Evolutionary conservation across 139 green algal genomes (phyloP).

Genomic region (Mychonastes homosphaera): DNA sequence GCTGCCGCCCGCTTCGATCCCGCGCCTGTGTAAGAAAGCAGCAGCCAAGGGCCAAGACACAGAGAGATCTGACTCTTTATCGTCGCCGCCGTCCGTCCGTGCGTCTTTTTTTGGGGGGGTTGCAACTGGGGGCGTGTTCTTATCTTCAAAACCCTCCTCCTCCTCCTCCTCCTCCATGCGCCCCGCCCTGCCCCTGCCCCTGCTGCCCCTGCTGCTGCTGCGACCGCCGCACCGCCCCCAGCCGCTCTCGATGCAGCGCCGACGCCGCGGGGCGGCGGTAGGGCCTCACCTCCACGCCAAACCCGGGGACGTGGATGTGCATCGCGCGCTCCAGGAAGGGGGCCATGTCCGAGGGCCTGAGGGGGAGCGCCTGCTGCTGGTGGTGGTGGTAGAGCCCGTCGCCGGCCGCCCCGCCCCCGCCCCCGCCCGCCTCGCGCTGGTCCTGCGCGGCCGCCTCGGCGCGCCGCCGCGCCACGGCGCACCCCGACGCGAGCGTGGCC

Average conservation of each 20-base stretch:
- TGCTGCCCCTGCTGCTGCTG: slow-evolving; percentile 11
- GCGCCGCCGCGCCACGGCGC: too few relatives aligned
- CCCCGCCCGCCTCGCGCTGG: too few relatives aligned
- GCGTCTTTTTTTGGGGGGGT: too few relatives aligned
- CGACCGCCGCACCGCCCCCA: slow-evolving; percentile 27
- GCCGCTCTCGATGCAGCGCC: slow-evolving; percentile 28
- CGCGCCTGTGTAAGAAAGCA: too few relatives aligned
- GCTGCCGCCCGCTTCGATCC: too few relatives aligned
- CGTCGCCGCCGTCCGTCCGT: too few relatives aligned
- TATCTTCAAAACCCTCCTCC: background rate
- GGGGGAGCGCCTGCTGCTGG: background rate
- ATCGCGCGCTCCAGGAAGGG: slow-evolving; percentile 17
- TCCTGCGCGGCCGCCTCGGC: too few relatives aligned
- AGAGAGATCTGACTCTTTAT: too few relatives aligned
- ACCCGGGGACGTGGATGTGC: slow-evolving; percentile 38
- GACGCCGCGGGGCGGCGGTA: slow-evolving; percentile 29
- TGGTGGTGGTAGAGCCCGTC: too few relatives aligned
- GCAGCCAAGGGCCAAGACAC: too few relatives aligned
- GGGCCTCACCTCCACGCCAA: slow-evolving; percentile 19
- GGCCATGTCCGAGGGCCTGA: slow-evolving; percentile 14
- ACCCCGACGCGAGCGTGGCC: too few relatives aligned
- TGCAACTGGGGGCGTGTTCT: background rate
- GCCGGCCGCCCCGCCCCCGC: too few relatives aligned
- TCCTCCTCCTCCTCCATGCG: background rate
- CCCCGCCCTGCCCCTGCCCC: slow-evolving; percentile 4